Evolutionary conservation across 306 rosid species (phyloP).

Genomic region (Sechiopsis laciniata): DNA sequence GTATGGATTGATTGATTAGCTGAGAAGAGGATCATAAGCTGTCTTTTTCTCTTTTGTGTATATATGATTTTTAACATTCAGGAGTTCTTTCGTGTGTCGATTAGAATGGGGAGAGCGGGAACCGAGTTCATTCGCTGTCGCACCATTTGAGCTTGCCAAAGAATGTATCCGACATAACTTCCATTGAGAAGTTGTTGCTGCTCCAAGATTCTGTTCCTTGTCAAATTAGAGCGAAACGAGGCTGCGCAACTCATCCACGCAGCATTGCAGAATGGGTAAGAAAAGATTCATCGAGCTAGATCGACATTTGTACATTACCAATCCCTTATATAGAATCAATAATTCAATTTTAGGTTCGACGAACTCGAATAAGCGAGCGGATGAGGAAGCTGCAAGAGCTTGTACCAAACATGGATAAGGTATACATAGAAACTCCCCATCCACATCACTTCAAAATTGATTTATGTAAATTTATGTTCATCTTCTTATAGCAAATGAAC

Average conservation of each 20-base stretch:
- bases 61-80: constrained; percentile 2
- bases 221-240: constrained; percentile 87
- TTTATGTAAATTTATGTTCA: constrained; percentile 8
- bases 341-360: constrained; percentile 50
- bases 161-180: constrained; percentile 48
- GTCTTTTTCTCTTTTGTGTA: constrained; percentile 14
- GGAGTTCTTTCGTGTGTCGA: constrained; percentile 10
- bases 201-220: constrained; percentile 89
- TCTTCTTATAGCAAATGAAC: constrained; percentile 83
- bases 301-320: background rate
- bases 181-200: constrained; percentile 66
- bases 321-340: background rate
- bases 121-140: constrained; percentile 48
- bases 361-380: constrained; percentile 91
- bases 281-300: background rate
- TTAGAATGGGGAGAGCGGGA: constrained; percentile 58
- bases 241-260: constrained; percentile 97
- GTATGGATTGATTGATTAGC: constrained; percentile 25
- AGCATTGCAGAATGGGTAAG: constrained; percentile 94
- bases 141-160: constrained; percentile 82
- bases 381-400: constrained; percentile 40
- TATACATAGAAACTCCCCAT: constrained; percentile 11
- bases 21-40: background rate
- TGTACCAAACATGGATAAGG: constrained; percentile 98
- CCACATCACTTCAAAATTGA: background rate